A percentile compares a stretch with the other conserved stretches of the same genome.
Conservation (phyloP, 495 filamentous ascomycete genomes). For the Penicillium odoratum region DNA sequence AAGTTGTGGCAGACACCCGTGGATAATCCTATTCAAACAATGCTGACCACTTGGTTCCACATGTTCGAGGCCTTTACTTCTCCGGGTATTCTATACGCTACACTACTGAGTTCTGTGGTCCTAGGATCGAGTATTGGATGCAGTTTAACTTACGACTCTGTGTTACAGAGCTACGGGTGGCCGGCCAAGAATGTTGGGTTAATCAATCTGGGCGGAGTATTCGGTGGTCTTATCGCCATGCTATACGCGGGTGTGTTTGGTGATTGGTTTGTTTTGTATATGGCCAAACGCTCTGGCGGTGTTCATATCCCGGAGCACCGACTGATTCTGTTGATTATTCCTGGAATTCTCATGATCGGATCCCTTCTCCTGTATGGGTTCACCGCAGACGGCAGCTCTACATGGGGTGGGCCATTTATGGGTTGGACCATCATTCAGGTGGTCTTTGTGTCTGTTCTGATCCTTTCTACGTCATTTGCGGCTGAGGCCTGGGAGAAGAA, state of each 20-base stretch:
- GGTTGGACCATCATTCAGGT: conserved; percentile 40
- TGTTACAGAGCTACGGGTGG: conserved; percentile 37
- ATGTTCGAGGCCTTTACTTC: conserved; percentile 38
- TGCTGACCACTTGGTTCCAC: conserved; percentile 29
- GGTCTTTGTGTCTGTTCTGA: conserved; percentile 37
- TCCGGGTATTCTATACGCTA: conserved; percentile 39
- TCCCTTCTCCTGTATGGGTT: conserved; percentile 37
- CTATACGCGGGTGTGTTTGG: conserved; percentile 35
- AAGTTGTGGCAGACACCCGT: conserved; percentile 18
- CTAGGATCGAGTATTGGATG: conserved; percentile 36
- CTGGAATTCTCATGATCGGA: conserved; percentile 29
- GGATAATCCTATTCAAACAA: conserved; percentile 11
- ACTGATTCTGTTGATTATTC: conserved; percentile 35
- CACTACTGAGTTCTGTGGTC: conserved; percentile 32
- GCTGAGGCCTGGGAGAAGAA: conserved; percentile 42
- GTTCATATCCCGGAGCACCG: conserved; percentile 38
- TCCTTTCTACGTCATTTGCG: conserved; percentile 36
- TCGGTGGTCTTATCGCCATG: conserved; percentile 40
- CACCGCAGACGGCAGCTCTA: conserved; percentile 27
- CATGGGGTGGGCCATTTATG: conserved; percentile 40
- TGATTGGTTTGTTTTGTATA: conserved; percentile 32
- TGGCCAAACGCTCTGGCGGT: conserved; percentile 34
- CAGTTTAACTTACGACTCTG: conserved; percentile 37
- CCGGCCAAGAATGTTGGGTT: conserved; percentile 30
- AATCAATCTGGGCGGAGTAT: conserved; percentile 37